Percentiles rank a stretch among this genome's conserved stretches.
phyloP scores from a whole-genome alignment of 1,284 basidiomycete species.

The Marasmius oreades region DNA sequence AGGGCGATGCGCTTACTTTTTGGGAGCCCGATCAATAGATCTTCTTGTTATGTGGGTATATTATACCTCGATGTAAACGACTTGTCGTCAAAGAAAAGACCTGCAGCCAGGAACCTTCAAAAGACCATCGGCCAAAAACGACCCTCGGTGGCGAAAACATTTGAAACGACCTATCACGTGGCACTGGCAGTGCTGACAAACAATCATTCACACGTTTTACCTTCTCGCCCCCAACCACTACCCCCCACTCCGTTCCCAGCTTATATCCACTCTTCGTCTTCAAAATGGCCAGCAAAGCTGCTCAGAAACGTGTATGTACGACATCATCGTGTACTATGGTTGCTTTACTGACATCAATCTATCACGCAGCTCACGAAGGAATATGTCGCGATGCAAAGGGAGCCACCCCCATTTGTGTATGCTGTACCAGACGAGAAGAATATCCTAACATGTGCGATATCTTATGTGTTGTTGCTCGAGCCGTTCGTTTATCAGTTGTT shows the following conservation, averaged over 20 bases:
- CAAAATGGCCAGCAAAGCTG: slow-evolving; percentile 78
- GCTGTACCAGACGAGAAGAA: slow-evolving; percentile 95
- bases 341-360: slow-evolving; percentile 5
- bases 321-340: neutral
- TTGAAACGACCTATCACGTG: too few relatives aligned
- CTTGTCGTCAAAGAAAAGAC: too few relatives aligned
- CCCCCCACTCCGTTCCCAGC: neutral
- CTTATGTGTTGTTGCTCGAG: slow-evolving; percentile 5
- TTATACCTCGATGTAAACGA: too few relatives aligned
- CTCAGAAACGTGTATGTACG: slow-evolving; percentile 72
- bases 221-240: neutral
- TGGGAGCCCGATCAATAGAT: too few relatives aligned
- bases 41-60: too few relatives aligned
- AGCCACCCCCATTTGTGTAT: slow-evolving; percentile 93
- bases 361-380: slow-evolving; percentile 75
- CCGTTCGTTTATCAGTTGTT: slow-evolving; percentile 10
- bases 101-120: too few relatives aligned
- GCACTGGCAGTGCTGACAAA: neutral
- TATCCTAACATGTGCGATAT: slow-evolving; percentile 75
- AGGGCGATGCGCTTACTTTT: too few relatives aligned
- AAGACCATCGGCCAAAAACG: too few relatives aligned
- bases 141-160: too few relatives aligned
- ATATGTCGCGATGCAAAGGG: slow-evolving; percentile 89
- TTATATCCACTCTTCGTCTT: neutral
- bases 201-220: neutral